phyloP scores from a whole-genome alignment of 331 rosid species.

The Erythrophleum ivorense region DNA sequence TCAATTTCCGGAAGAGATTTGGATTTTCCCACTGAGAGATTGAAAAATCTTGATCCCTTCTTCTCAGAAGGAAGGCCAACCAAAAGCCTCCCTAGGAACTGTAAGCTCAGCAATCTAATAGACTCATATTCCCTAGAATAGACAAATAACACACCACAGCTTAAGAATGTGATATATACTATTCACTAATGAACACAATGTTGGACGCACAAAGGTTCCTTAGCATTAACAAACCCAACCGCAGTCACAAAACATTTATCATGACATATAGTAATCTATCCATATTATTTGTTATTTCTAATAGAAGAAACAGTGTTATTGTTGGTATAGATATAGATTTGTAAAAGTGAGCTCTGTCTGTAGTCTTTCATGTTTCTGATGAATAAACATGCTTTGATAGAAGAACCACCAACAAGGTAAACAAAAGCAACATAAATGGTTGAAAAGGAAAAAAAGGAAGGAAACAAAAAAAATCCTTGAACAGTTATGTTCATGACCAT shows the following conservation, averaged over 20 bases:
- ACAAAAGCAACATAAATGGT: not conserved
- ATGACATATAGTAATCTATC: not conserved
- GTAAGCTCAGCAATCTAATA: constrained; percentile 91
- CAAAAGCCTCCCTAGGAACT: constrained; percentile 92
- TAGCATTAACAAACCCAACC: not conserved
- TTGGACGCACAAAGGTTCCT: not conserved
- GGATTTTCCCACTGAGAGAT: constrained; percentile 73
- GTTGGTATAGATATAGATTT: not conserved
- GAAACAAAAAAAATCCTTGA: constrained; percentile 7
- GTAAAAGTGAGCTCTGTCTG: not conserved
- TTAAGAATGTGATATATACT: constrained; percentile 34
- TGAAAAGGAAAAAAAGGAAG: not conserved
- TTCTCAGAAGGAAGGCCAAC: constrained; percentile 90
- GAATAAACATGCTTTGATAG: constrained; percentile 8
- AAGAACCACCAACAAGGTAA: not conserved
- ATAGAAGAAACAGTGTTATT: not conserved
- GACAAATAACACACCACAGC: constrained; percentile 21
- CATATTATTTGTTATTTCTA: not conserved
- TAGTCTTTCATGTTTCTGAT: not conserved
- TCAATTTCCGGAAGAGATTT: constrained; percentile 64
- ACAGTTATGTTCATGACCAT: constrained; percentile 7
- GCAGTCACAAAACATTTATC: constrained; percentile 12
- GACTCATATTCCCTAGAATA: constrained; percentile 79
- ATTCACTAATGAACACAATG: constrained; percentile 4
- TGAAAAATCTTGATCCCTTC: constrained; percentile 93